A percentile compares a stretch with the other conserved stretches of the same genome.
phyloP scores from a whole-genome alignment of 768 basidiomycete species.

The Dacryopinax primogenitus region DNA sequence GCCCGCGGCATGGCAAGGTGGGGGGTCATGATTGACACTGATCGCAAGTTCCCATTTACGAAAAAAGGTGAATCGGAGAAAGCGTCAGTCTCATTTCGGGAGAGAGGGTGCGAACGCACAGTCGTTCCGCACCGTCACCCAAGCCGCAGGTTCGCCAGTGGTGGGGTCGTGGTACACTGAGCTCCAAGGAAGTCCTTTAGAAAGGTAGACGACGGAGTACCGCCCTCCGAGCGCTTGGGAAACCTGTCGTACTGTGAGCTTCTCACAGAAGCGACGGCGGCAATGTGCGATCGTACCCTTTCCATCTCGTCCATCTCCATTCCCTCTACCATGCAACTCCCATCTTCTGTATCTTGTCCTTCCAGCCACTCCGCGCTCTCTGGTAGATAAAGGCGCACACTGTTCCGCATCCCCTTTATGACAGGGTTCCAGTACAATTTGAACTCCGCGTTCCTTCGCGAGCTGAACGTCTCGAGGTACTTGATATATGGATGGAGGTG shows the following conservation, averaged over 20 bases:
- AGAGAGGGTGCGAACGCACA: neutral
- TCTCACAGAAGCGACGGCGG: too few species aligned
- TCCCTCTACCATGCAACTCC: neutral
- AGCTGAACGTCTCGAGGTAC: neutral
- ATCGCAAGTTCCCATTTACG: neutral
- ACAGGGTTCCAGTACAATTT: neutral
- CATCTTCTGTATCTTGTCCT: neutral
- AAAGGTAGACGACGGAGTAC: neutral
- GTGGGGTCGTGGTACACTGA: neutral
- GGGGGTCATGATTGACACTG: neutral
- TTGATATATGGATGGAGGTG: neutral
- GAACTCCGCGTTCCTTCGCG: neutral
- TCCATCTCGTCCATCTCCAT: neutral
- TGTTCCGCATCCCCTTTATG: neutral
- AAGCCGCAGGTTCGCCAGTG: neutral
- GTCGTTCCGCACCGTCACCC: neutral
- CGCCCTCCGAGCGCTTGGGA: neutral
- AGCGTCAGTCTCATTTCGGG: neutral
- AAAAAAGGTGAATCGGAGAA: neutral
- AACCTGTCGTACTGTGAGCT: too few species aligned
- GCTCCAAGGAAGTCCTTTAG: neutral
- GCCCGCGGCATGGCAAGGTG: neutral
- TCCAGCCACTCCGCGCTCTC: neutral
- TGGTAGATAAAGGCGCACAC: neutral
- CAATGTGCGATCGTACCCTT: too few species aligned